These are phyloP conservation scores for Acrodontium crateriforme DNA, from an alignment of 2,329 filamentous ascomycete genomes.

Conservation along the genomic window DNA sequence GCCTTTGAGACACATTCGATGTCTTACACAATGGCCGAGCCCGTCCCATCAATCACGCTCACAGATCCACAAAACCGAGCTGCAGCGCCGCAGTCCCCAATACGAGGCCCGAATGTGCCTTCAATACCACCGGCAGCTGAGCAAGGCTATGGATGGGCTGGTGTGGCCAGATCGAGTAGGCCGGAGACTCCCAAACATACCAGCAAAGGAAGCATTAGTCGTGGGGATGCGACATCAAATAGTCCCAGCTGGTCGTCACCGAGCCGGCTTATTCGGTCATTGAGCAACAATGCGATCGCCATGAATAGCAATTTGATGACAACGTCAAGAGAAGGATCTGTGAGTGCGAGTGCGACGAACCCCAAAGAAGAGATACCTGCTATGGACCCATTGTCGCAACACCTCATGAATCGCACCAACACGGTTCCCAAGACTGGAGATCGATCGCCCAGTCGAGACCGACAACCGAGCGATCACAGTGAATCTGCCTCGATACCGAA, in stretches of 20 bases:
- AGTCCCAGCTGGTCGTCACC: too few relatives aligned
- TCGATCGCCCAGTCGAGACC: too few relatives aligned
- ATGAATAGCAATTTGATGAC: conserved; percentile 6
- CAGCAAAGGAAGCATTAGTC: too few relatives aligned
- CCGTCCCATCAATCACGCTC: conserved; percentile 30
- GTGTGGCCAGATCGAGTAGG: conserved; percentile 5
- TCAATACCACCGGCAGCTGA: conserved; percentile 2
- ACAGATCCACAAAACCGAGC: conserved; percentile 28
- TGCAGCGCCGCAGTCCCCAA: conserved; percentile 16
- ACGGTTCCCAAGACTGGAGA: conserved; percentile 32
- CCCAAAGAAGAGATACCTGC: conserved; percentile 27
- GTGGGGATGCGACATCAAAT: too few relatives aligned
- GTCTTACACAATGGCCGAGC: conserved; percentile 3
- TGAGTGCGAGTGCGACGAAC: conserved; percentile 6
- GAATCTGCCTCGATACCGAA: too few relatives aligned
- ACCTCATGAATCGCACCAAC: conserved; percentile 51
- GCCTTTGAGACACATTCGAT: background rate
- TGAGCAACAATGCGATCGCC: conserved; percentile 7
- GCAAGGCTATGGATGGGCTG: conserved; percentile 4
- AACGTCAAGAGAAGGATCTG: conserved; percentile 5
- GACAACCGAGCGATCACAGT: too few relatives aligned
- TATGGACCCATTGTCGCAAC: conserved; percentile 55
- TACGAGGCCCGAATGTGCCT: too few relatives aligned
- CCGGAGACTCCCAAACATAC: conserved; percentile 5
- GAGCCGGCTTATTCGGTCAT: conserved; percentile 4